Conservation (phyloP, 2,329 filamentous ascomycete genomes). For the Zasmidium cellare region DNA sequence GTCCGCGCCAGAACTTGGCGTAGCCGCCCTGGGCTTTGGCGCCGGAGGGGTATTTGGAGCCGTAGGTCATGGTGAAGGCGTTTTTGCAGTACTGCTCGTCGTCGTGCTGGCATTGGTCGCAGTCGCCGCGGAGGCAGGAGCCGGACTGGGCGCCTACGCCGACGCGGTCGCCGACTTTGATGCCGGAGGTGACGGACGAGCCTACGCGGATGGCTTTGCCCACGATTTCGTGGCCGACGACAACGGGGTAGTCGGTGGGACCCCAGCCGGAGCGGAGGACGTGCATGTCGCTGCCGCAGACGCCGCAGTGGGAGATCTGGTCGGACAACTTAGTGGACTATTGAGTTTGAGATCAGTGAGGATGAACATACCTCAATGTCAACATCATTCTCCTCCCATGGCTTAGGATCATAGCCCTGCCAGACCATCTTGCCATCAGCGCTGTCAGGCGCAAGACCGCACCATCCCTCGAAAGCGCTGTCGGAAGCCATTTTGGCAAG, state of each 20-base stretch:
- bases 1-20: slow-evolving; percentile 51
- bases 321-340: neutral
- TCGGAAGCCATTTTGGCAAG: slow-evolving; percentile 28
- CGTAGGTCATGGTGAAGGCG: slow-evolving; percentile 29
- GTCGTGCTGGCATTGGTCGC: slow-evolving; percentile 54
- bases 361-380: slow-evolving; percentile 34
- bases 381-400: slow-evolving; percentile 41
- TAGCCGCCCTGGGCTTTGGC: slow-evolving; percentile 62
- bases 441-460: slow-evolving; percentile 51
- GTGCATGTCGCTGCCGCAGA: slow-evolving; percentile 36
- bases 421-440: slow-evolving; percentile 57
- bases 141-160: slow-evolving; percentile 54
- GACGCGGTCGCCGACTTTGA: slow-evolving; percentile 43
- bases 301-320: slow-evolving; percentile 39
- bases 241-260: slow-evolving; percentile 23
- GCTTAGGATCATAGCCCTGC: slow-evolving; percentile 45
- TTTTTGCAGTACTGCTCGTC: slow-evolving; percentile 44
- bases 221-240: slow-evolving; percentile 38
- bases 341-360: neutral
- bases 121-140: slow-evolving; percentile 49
- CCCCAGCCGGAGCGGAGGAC: slow-evolving; percentile 42
- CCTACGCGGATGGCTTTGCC: slow-evolving; percentile 37
- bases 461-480: slow-evolving; percentile 59
- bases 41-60: slow-evolving; percentile 23
- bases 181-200: slow-evolving; percentile 30